Conservation (phyloP, 441 rosid species). For the Gossypium gossypioides region DNA sequence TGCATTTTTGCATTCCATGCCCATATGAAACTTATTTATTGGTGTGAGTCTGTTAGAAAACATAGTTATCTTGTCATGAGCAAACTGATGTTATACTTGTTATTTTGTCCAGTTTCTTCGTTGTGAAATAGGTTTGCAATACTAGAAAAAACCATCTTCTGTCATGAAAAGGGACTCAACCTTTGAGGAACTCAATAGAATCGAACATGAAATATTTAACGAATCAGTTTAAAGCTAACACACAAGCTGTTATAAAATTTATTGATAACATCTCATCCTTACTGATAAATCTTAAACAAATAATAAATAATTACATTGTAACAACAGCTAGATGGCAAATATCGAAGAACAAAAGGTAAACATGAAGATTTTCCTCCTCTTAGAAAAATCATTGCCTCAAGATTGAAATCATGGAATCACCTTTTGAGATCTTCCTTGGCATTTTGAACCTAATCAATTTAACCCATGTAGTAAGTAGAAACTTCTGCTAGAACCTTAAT, state of each 20-base stretch:
- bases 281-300: too few relatives aligned
- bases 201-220: not conserved
- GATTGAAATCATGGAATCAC: not conserved
- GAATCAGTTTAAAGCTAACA: not conserved
- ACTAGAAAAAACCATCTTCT: not conserved
- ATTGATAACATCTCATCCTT: too few relatives aligned
- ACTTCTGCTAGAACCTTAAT: not conserved
- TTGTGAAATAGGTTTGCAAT: constrained; percentile 1
- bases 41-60: not conserved
- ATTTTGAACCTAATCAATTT: not conserved
- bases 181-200: not conserved
- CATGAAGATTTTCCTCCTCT: not conserved
- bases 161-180: not conserved
- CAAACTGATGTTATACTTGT: not conserved
- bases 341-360: not conserved
- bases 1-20: not conserved
- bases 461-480: not conserved
- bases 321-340: not conserved
- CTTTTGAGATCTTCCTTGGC: too few relatives aligned
- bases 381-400: not conserved
- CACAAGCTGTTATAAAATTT: too few relatives aligned
- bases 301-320: too few relatives aligned
- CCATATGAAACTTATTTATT: not conserved
- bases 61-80: not conserved
- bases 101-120: not conserved